Evolutionary conservation across 2,329 filamentous ascomycete genomes (phyloP).

Genomic region (Talaromyces sp.): DNA sequence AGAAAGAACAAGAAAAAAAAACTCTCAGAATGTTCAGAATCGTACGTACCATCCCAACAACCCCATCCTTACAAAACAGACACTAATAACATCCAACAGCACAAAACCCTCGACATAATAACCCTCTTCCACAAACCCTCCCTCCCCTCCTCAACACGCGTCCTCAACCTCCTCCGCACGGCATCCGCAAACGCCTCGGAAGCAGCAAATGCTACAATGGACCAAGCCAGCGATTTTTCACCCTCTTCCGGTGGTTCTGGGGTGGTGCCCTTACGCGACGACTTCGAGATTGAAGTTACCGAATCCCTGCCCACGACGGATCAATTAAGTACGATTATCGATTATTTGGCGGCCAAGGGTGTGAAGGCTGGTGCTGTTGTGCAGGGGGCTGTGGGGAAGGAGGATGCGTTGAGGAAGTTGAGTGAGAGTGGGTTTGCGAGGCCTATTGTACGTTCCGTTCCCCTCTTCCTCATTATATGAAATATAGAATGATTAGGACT

Average conservation of each 20-base stretch:
- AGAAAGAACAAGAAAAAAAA: not conserved
- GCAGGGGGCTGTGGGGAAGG: constrained; percentile 64
- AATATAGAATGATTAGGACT: constrained; percentile 11
- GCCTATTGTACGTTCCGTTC: constrained; percentile 62
- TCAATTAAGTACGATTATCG: constrained; percentile 76
- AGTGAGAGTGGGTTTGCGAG: constrained; percentile 64
- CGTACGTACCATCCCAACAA: not conserved
- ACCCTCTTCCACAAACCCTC: constrained; percentile 91
- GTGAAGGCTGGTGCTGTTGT: constrained; percentile 66
- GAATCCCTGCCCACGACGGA: constrained; percentile 74
- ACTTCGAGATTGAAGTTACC: constrained; percentile 84
- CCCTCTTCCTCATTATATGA: not conserved
- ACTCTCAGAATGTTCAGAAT: constrained; percentile 10
- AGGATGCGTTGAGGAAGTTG: constrained; percentile 75
- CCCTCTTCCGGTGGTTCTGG: constrained; percentile 19
- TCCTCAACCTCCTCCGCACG: constrained; percentile 73
- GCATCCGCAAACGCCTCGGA: constrained; percentile 64
- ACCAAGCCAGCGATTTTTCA: constrained; percentile 66
- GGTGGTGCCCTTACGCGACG: constrained; percentile 42
- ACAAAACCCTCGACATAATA: constrained; percentile 80
- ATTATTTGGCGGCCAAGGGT: constrained; percentile 62
- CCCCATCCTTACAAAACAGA: too few species aligned
- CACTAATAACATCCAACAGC: constrained; percentile 42
- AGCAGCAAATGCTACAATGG: constrained; percentile 63
- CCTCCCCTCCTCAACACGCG: constrained; percentile 65